These are phyloP conservation scores for Botryococcus braunii DNA, from an alignment of 163 green algal genomes.

Conservation along the genomic window DNA sequence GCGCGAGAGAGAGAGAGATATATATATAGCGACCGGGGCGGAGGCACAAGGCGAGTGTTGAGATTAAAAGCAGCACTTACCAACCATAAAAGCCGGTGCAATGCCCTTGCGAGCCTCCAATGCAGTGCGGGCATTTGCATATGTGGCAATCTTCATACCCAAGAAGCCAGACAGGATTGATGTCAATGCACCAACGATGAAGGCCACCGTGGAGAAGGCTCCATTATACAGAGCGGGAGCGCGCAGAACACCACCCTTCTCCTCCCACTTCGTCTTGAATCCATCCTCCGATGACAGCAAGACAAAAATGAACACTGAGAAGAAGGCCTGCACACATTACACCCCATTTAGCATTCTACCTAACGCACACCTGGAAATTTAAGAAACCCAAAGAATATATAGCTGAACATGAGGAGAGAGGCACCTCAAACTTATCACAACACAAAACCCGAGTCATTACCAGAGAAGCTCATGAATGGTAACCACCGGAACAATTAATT, in stretches of 20 bases:
- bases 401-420: too few species aligned
- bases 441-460: too few species aligned
- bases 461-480: too few species aligned
- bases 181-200: slow-evolving; percentile 82
- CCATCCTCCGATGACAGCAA: slow-evolving; percentile 81
- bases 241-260: slow-evolving; percentile 48
- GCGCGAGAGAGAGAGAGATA: too few species aligned
- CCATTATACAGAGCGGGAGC: slow-evolving; percentile 73
- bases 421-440: too few species aligned
- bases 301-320: slow-evolving; percentile 86
- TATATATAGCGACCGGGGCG: too few species aligned
- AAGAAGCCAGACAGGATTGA: slow-evolving; percentile 90
- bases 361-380: too few species aligned
- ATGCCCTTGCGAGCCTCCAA: slow-evolving; percentile 93
- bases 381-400: too few species aligned
- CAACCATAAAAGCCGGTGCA: slow-evolving; percentile 83
- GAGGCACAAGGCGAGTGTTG: neutral
- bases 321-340: slow-evolving; percentile 45
- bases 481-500: too few species aligned
- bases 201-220: slow-evolving; percentile 88
- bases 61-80: slow-evolving; percentile 23
- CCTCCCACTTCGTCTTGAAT: slow-evolving; percentile 54
- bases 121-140: slow-evolving; percentile 91
- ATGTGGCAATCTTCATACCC: slow-evolving; percentile 96
- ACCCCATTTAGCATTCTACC: too few species aligned